Conservation (phyloP, 768 basidiomycete genomes). For the Lentinula boryana region DNA sequence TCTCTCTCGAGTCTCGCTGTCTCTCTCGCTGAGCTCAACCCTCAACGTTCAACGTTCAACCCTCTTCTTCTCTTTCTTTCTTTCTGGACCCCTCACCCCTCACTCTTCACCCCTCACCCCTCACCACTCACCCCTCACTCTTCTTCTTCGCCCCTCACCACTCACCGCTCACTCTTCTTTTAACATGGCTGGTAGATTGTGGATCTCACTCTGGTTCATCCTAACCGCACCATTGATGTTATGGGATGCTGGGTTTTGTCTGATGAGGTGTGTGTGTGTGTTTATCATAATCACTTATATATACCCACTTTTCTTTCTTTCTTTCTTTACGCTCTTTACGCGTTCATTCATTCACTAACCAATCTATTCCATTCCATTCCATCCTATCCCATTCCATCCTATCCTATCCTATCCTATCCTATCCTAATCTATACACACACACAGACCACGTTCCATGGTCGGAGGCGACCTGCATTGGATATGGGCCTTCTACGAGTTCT, state of each 20-base stretch:
- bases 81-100: too few relatives aligned
- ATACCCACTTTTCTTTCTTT: too few relatives aligned
- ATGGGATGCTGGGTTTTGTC: constrained; percentile 82
- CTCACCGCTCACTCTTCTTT: not conserved
- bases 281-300: not conserved
- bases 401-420: too few relatives aligned
- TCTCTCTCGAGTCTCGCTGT: too few relatives aligned
- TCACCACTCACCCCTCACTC: not conserved
- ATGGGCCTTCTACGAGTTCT: constrained; percentile 78
- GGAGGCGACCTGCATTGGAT: constrained; percentile 91
- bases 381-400: too few relatives aligned
- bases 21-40: too few relatives aligned
- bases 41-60: too few relatives aligned
- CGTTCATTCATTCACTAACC: not conserved
- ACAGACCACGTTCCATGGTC: constrained; percentile 15
- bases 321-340: not conserved
- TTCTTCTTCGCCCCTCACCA: not conserved
- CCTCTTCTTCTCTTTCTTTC: too few relatives aligned
- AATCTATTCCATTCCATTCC: too few relatives aligned
- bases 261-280: constrained; percentile 72
- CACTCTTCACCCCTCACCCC: too few relatives aligned
- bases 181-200: not conserved
- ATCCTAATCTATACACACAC: too few relatives aligned
- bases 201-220: not conserved
- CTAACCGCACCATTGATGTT: constrained; percentile 36